Base-by-base conservation (phyloP, 1,284 basidiomycete genomes). In the Ceratobasidium sp. region DNA sequence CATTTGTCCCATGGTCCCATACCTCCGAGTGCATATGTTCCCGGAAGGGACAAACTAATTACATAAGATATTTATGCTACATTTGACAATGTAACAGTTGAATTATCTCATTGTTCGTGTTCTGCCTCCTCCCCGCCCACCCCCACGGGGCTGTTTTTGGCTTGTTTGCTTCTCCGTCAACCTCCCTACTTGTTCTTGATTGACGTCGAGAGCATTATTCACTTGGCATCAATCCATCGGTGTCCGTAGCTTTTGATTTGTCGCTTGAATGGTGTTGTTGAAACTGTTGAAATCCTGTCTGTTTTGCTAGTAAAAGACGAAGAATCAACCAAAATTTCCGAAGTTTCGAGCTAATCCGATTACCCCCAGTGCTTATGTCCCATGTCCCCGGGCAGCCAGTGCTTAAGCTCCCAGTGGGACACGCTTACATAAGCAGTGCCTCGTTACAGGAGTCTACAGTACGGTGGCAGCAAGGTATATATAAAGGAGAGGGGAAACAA, bases 381-480 rank as follows among this genome's bases (percentile, higher is more conserved):
- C 58, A 61, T 15, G 58, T 15, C 26, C 58, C 15, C 23, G 13
- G 26, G 26, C n/a, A 9, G 23, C 33, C 58, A 61, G 58, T 61
- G 58, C 58, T 61, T 61, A 61, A 61, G 58, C 23, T 61, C 58
- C 58, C 58, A 28, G 58, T 61, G 58, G 58, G 58, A 61, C 58
- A 61, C 58, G 58, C 58, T 61, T 61, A 61, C 12, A 33, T 61
- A 61, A 61, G 58, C 58, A 61, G 58, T 61, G 58, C 58, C 33
- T 33, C n/a, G 33, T 61, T 33, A 61, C 26, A 28, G 58, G n/a
- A n/a, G 58, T 33, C 23, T 61, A 61, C 58, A 58, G 55, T 55
- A 56, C 49, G 58, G 58, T 13, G 12, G 28, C 20, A 18, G 58
- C 58, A 15, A 4, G 26, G 15, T 39, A 61, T 39, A 61, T 39